phyloP scores from a whole-genome alignment of 345 rosid species.

The Arabidopsis suecica region DNA sequence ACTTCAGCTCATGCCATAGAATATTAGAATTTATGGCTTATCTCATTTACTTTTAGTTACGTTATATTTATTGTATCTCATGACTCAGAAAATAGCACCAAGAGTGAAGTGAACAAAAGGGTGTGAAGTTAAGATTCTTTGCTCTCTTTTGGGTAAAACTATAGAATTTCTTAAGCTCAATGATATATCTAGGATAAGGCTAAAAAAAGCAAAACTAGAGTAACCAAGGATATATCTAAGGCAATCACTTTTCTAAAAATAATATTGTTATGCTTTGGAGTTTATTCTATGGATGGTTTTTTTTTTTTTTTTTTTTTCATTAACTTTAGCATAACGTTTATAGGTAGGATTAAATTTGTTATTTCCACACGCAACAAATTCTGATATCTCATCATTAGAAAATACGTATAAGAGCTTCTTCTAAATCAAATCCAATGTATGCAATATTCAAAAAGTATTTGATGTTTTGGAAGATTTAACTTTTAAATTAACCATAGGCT shows the following conservation, averaged over 20 bases:
- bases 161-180: conserved; percentile 12
- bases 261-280: neutral
- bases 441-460: neutral
- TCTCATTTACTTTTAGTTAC: conserved; percentile 31
- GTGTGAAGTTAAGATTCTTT: conserved; percentile 37
- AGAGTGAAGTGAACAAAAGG: conserved; percentile 50
- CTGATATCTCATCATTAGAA: neutral
- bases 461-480: conserved; percentile 4
- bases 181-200: conserved; percentile 14
- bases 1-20: conserved; percentile 24
- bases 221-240: conserved; percentile 8
- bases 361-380: neutral
- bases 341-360: neutral
- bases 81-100: conserved; percentile 1
- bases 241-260: conserved; percentile 2
- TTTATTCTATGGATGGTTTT: neutral
- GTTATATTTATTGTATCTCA: neutral
- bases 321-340: neutral
- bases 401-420: neutral
- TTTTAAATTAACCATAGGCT: neutral
- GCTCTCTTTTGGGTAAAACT: conserved; percentile 37
- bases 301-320: neutral
- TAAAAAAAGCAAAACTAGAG: neutral
- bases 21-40: conserved; percentile 34
- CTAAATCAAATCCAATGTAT: neutral